Evolutionary conservation across 2,329 filamentous ascomycete species (phyloP).

Genomic region (Fusarium sp.): DNA sequence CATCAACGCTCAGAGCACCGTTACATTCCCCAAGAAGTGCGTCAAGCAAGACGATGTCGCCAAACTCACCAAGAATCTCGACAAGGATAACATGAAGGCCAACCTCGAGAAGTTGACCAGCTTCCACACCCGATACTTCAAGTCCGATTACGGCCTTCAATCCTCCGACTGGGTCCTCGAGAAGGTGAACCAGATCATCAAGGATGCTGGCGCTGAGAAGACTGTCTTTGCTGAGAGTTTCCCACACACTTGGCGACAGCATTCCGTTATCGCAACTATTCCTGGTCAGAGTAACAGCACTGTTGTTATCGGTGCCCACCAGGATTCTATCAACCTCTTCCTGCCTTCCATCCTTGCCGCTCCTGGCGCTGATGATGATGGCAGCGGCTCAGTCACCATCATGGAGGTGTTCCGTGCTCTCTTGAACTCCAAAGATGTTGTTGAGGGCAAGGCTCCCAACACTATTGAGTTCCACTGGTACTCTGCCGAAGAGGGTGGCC

Average conservation of each 20-base stretch:
- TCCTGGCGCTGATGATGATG: conserved; percentile 95
- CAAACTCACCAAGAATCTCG: conserved; percentile 74
- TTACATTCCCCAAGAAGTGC: conserved; percentile 75
- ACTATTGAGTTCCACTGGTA: conserved; percentile 98
- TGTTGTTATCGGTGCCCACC: conserved; percentile 89
- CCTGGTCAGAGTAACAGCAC: conserved; percentile 87
- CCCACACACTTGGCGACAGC: conserved; percentile 86
- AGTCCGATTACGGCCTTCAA: conserved; percentile 79
- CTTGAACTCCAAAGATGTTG: conserved; percentile 75
- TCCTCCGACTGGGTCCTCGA: conserved; percentile 88
- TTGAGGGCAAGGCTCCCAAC: conserved; percentile 78
- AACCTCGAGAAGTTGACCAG: conserved; percentile 82
- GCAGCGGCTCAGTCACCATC: conserved; percentile 92
- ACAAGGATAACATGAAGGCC: conserved; percentile 78
- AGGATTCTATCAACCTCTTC: conserved; percentile 95
- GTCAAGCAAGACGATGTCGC: conserved; percentile 72
- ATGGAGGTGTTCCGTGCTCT: conserved; percentile 89
- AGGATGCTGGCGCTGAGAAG: conserved; percentile 74
- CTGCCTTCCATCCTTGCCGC: conserved; percentile 84
- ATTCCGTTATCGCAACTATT: conserved; percentile 90
- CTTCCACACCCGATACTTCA: conserved; percentile 87
- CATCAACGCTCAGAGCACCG: conserved; percentile 46
- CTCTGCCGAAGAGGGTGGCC: conserved; percentile 86
- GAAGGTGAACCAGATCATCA: conserved; percentile 78
- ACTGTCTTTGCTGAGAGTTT: conserved; percentile 79